Evolutionary conservation across 148 eudicot species (phyloP).

Genomic region (Oxyria digyna): DNA sequence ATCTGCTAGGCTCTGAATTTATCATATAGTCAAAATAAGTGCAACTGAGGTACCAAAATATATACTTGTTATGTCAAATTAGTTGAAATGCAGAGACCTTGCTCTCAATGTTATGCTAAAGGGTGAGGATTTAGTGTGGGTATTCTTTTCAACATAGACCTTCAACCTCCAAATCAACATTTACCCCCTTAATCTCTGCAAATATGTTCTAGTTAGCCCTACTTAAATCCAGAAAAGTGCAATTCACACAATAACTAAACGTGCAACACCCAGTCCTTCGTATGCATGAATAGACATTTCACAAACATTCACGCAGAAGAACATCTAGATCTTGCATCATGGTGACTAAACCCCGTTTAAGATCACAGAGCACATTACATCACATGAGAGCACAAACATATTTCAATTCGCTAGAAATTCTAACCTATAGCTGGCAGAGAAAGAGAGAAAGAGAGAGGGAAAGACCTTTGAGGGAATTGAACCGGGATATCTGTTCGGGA

Average conservation of each 20-base stretch:
- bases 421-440: neutral
- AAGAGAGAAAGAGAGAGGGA: neutral
- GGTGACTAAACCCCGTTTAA: neutral
- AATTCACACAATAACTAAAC: neutral
- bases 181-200: neutral
- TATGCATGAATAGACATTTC: neutral
- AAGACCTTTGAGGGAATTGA: constrained; percentile 80
- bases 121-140: neutral
- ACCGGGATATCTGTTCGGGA: constrained; percentile 93
- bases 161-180: neutral
- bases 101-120: neutral
- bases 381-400: neutral
- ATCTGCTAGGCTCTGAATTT: neutral
- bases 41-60: neutral
- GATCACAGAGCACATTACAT: neutral
- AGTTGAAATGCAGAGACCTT: neutral
- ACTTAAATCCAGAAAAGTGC: neutral
- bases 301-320: neutral
- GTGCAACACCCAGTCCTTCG: neutral
- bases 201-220: neutral
- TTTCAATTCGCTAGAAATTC: neutral
- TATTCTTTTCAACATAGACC: neutral
- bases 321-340: neutral
- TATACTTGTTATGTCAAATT: neutral
- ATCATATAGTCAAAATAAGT: neutral